Evolutionary conservation across 768 basidiomycete species (phyloP).

Genomic region (Boletus tylopilopsis): DNA sequence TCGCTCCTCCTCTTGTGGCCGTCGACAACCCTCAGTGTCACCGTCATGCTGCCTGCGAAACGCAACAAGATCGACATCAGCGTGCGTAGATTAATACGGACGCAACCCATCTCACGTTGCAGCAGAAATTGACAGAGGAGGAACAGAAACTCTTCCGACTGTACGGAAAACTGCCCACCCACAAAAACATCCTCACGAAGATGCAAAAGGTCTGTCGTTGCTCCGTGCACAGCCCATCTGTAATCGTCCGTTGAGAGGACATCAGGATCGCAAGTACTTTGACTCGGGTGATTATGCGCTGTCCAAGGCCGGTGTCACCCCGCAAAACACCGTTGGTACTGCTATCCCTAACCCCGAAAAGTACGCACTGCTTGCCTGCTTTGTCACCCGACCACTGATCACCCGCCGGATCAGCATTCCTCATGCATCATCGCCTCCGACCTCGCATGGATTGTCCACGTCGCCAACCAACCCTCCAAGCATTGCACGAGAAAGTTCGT

Average conservation of each 20-base stretch:
- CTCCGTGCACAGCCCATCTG: neutral
- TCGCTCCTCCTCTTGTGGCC: slow-evolving; percentile 25
- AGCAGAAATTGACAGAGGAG: slow-evolving; percentile 76
- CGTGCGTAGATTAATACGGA: slow-evolving; percentile 44
- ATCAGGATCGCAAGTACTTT: slow-evolving; percentile 97
- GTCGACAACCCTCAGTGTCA: slow-evolving; percentile 14
- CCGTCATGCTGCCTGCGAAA: slow-evolving; percentile 65
- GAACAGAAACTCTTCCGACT: slow-evolving; percentile 92
- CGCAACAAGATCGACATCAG: slow-evolving; percentile 95
- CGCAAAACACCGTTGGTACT: slow-evolving; percentile 87
- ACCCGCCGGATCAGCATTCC: slow-evolving; percentile 61
- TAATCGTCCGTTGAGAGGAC: slow-evolving; percentile 5
- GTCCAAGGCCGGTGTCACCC: slow-evolving; percentile 90
- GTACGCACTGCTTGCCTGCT: slow-evolving; percentile 51
- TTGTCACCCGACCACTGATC: neutral
- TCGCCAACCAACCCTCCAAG: slow-evolving; percentile 72
- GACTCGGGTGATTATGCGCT: slow-evolving; percentile 99
- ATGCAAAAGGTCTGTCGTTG: slow-evolving; percentile 79
- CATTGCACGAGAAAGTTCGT: slow-evolving; percentile 58
- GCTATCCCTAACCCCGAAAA: slow-evolving; percentile 98
- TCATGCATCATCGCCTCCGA: slow-evolving; percentile 76
- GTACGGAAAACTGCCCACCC: slow-evolving; percentile 91
- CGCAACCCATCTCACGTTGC: slow-evolving; percentile 3
- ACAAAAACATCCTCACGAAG: slow-evolving; percentile 90
- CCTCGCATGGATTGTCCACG: slow-evolving; percentile 53